These are phyloP conservation scores for Lactarius hengduanensis DNA, from an alignment of 768 basidiomycete species.

Conservation along the genomic window DNA sequence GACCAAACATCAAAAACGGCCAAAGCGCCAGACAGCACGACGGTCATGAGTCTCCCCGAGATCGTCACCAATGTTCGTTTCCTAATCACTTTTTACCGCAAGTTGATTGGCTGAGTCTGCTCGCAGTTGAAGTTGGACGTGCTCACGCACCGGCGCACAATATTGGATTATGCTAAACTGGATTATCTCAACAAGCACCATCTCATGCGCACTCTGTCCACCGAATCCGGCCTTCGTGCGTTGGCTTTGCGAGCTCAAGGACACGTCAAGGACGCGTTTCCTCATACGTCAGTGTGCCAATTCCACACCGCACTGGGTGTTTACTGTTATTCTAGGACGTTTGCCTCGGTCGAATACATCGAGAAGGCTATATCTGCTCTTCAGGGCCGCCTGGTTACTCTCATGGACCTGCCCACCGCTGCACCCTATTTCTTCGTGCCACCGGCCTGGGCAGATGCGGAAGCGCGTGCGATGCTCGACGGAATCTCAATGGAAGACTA, in stretches of 20 bases:
- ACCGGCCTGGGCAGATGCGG: conserved; percentile 55
- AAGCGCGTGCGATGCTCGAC: conserved; percentile 54
- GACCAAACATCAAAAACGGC: conserved; percentile 29
- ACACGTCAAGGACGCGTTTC: conserved; percentile 55
- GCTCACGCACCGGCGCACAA: conserved; percentile 81
- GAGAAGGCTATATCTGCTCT: conserved; percentile 22
- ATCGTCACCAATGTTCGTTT: conserved; percentile 59
- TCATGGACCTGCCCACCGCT: conserved; percentile 66
- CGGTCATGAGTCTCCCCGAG: conserved; percentile 57
- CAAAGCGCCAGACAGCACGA: conserved; percentile 62
- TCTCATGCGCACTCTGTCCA: conserved; percentile 55
- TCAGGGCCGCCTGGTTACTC: conserved; percentile 71
- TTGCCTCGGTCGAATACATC: conserved; percentile 18
- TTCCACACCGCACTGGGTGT: neutral
- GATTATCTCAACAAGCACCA: conserved; percentile 89
- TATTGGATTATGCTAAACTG: conserved; percentile 76
- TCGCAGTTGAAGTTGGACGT: conserved; percentile 70
- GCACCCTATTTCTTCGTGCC: conserved; percentile 79
- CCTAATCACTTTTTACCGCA: neutral
- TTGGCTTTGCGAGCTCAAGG: conserved; percentile 56
- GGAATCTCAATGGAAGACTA: conserved; percentile 44
- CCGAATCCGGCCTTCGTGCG: conserved; percentile 47
- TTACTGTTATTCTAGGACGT: conserved; percentile 11
- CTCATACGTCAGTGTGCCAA: conserved; percentile 49
- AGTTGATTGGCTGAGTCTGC: neutral